Evolutionary conservation across 192 early-diverging fungal species (phyloP), one percentile per base, ranked within the genome.

Genomic region (Coemansia sp.): DNA sequence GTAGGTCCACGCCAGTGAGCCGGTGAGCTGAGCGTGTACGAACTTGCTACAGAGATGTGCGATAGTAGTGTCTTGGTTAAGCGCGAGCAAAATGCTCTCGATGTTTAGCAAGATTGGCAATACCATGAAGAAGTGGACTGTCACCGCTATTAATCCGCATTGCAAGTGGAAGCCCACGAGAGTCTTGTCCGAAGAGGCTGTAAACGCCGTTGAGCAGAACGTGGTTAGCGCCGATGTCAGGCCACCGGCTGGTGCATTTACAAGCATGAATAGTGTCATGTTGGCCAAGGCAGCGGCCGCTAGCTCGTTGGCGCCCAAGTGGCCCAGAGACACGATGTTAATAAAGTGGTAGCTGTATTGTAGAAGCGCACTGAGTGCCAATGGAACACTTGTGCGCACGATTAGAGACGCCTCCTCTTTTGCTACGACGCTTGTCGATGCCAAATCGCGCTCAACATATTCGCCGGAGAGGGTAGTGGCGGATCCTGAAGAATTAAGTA

Each of bases 81-180:
- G 20, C 35, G 85, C 71, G 1, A 91, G 27, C 37, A 99, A 69
- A 30, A 95, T 67, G 13, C 61, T 24, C 61, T 92, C 91, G 5
- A 93, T 85, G 44, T 87, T 81, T 87, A 83, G 89, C 84, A 93
- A 89, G 38, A 93, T 50, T 1, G 85, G 70, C 7, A 84, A 70
- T 62, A 97, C 89, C 3, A 91, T 88, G 47, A 95, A 61, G 65
- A 89, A 86, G 53, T 92, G 75, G 13, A 90, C 9, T 12, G 77
- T 69, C 62, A 93, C 84, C 32, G 96, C 87, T 34, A 98, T 74
- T 8, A 99, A 76, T 0, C 89, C 92, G 12, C 96, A 84, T 67
- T 94, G 92, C 20, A 92, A 69, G 63, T 92, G 89, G 3, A 92
- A 79, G 13, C 92, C 92, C 7, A 92, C 82, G 12, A 87, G 79